These are phyloP conservation scores for Quercus rubra DNA, from an alignment of 306 rosid genomes.

Conservation along the genomic window DNA sequence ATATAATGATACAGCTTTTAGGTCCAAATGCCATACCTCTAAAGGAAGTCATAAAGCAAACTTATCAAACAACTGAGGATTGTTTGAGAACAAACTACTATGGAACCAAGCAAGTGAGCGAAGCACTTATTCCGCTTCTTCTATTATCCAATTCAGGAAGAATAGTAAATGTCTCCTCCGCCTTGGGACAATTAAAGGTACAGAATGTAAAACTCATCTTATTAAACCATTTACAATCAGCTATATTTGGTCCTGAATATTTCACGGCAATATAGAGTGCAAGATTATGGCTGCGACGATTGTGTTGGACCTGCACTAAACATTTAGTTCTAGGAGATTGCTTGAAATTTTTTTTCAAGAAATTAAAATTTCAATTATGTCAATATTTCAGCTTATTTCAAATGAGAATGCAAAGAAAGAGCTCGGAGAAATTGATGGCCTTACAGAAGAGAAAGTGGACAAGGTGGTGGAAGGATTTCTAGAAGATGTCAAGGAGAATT, in stretches of 20 bases:
- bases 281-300: too few relatives aligned
- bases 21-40: background rate
- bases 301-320: too few relatives aligned
- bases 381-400: too few relatives aligned
- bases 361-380: too few relatives aligned
- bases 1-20: background rate
- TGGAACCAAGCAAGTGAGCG: background rate
- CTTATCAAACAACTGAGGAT: background rate
- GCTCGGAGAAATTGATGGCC: too few relatives aligned
- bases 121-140: conserved; percentile 1
- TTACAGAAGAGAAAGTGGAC: too few relatives aligned
- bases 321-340: too few relatives aligned
- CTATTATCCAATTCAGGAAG: background rate
- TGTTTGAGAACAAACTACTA: conserved; percentile 2
- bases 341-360: too few relatives aligned
- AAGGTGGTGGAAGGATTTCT: too few relatives aligned
- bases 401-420: too few relatives aligned
- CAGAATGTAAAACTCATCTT: background rate
- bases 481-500: too few relatives aligned
- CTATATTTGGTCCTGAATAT: background rate
- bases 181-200: conserved; percentile 6
- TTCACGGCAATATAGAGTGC: background rate
- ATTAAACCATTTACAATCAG: too few relatives aligned
- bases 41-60: background rate
- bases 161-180: conserved; percentile 2